Base-by-base conservation (phyloP, 352 stramenopile genomes). In the Phytophthora citricola region DNA sequence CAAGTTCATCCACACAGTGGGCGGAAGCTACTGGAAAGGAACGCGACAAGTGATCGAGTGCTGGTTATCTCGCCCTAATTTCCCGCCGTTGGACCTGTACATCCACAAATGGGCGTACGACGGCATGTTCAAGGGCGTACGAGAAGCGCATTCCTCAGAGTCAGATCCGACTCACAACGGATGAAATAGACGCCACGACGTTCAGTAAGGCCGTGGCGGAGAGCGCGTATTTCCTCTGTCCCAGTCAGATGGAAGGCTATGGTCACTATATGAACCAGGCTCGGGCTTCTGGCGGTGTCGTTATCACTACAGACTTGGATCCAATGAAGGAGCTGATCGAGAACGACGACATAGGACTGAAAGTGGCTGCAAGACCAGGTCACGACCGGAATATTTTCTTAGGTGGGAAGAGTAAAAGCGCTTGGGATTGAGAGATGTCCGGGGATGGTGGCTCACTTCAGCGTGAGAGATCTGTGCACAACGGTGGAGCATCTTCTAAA, bases 251-350 rank as follows among this genome's bases (percentile, higher is more conserved):
- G 67, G 83, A 91, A 63, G 83, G 80, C 2, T 91, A 84, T 45
- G 82, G 81, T 10, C 81, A 90, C 69, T 90, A 90, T 60, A 79
- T 90, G 63, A 90, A 90, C 59, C 81, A 90, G 29, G 79, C 79
- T 29, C 75, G 78, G 8, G 81, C 81, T 15, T 66, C 76, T 0
- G 77, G 81, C 6, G 81, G 69, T 8, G 60, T 88, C 10, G 77
- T 90, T 34, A 44, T 90, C 46, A 81, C 79, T 2, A 80, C 81
- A 1, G 66, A 90, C 47, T 38, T 79, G 38, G 65, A 76, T 32
- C 81, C 81, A 4, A 87, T 90, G 79, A 88, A 85, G 51, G 81
- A 90, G 40, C 49, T 90, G 32, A 64, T 90, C 17, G 31, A 46
- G 54, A 69, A 69, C 15, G 60, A 75, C 15, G 75, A 68, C n/a